Percentiles rank a stretch among this genome's conserved stretches.
Evolutionary conservation across 2,329 filamentous ascomycete genomes (phyloP).

Genomic region (Pestalotiopsis sp.): DNA sequence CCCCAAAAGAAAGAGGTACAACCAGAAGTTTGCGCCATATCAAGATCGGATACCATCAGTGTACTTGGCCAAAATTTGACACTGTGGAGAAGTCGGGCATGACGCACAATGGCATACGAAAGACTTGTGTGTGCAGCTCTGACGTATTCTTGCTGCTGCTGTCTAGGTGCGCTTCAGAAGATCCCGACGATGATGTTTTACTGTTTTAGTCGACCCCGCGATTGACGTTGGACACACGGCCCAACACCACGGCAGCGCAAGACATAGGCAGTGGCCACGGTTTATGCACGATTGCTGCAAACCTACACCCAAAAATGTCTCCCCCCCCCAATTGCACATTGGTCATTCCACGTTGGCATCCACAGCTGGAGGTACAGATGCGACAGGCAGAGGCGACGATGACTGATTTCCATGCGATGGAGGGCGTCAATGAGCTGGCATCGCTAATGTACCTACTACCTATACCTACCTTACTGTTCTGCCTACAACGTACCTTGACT

Average conservation of each 20-base stretch:
- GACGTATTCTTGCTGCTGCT: not conserved
- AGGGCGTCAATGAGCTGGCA: not conserved
- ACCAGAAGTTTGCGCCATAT: not conserved
- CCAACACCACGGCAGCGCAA: slow-evolving; percentile 4
- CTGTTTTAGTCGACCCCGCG: slow-evolving; percentile 8
- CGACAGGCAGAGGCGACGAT: not conserved
- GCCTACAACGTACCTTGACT: not conserved
- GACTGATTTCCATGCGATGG: not conserved
- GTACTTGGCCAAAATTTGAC: not conserved
- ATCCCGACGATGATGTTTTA: slow-evolving; percentile 4
- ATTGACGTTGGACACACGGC: slow-evolving; percentile 8
- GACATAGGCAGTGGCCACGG: not conserved
- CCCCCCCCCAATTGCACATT: not conserved
- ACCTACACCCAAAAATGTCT: not conserved
- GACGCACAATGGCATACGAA: not conserved
- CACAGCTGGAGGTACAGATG: not conserved
- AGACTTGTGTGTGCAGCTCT: not conserved
- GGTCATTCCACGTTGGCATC: not conserved
- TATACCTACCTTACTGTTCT: slow-evolving; percentile 7
- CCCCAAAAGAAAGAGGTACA: not conserved
- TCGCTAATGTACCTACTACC: slow-evolving; percentile 5
- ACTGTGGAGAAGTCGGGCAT: not conserved
- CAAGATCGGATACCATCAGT: not conserved
- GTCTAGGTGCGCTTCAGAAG: not conserved
- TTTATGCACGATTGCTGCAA: slow-evolving; percentile 11